These are phyloP conservation scores for Musa acuminata DNA, from an alignment of 176 grass and related monocot genomes.

Conservation along the genomic window DNA sequence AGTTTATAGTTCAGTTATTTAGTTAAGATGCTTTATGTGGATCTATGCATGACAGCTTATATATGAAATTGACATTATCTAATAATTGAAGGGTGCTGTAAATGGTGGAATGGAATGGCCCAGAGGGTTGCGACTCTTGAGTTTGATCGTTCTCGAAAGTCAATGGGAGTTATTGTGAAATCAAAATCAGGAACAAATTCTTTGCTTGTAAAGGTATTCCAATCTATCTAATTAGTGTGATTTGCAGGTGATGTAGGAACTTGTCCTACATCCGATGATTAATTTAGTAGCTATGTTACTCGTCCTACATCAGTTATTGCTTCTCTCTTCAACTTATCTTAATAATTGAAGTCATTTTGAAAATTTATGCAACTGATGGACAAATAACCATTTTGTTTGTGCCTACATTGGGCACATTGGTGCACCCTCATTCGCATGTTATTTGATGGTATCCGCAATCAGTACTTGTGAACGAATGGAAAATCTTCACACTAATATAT, in stretches of 20 bases:
- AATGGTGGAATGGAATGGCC: neutral
- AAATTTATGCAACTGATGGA: neutral
- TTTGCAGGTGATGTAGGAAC: no score
- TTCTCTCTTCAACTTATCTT: neutral
- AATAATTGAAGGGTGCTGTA: neutral
- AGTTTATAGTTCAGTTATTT: neutral
- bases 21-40: no score
- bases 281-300: no score
- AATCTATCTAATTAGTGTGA: neutral
- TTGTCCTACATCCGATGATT: neutral
- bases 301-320: no score
- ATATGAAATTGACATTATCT: neutral
- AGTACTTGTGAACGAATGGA: neutral
- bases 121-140: constrained; percentile 16
- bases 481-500: neutral
- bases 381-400: neutral
- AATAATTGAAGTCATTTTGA: neutral
- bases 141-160: constrained; percentile 13
- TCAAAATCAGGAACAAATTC: constrained; percentile 15
- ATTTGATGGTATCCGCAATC: neutral
- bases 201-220: constrained; percentile 11
- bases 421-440: neutral
- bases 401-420: neutral
- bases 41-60: neutral
- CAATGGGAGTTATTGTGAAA: constrained; percentile 17